Conservation (phyloP, 2,329 filamentous ascomycete species). For the Talaromyces atroroseus region DNA sequence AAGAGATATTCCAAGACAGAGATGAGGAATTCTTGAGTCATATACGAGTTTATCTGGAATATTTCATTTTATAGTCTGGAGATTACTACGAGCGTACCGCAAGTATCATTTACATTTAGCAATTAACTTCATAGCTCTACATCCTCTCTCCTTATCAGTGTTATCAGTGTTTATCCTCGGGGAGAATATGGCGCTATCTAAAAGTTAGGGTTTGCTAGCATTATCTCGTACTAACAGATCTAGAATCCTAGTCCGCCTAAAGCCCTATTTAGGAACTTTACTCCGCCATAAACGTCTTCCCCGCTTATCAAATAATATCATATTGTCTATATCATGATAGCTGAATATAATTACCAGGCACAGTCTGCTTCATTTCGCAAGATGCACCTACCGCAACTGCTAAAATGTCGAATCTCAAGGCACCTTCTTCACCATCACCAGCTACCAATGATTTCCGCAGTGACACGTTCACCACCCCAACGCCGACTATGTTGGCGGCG, state of each 20-base stretch:
- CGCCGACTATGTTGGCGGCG: conserved; percentile 9
- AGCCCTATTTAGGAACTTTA: neutral
- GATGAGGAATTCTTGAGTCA: neutral
- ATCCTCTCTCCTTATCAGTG: neutral
- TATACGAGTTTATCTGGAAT: neutral
- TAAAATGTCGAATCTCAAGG: neutral
- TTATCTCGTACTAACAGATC: neutral
- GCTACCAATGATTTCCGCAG: conserved; percentile 11
- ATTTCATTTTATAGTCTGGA: neutral
- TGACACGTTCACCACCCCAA: conserved; percentile 13
- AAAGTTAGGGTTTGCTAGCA: neutral
- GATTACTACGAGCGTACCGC: neutral
- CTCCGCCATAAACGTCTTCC: conserved; percentile 1
- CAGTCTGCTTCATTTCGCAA: neutral
- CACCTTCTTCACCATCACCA: neutral
- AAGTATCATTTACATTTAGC: neutral
- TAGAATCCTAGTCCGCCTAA: conserved; percentile 1
- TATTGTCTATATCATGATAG: neutral
- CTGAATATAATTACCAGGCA: neutral
- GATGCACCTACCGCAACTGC: neutral
- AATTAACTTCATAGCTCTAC: neutral
- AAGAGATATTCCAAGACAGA: neutral
- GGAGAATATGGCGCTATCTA: neutral
- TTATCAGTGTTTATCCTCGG: neutral
- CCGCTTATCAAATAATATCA: neutral